These are phyloP conservation scores for Coemansia sp. DNA, from an alignment of 192 early-diverging fungal genomes.

Conservation along the genomic window DNA sequence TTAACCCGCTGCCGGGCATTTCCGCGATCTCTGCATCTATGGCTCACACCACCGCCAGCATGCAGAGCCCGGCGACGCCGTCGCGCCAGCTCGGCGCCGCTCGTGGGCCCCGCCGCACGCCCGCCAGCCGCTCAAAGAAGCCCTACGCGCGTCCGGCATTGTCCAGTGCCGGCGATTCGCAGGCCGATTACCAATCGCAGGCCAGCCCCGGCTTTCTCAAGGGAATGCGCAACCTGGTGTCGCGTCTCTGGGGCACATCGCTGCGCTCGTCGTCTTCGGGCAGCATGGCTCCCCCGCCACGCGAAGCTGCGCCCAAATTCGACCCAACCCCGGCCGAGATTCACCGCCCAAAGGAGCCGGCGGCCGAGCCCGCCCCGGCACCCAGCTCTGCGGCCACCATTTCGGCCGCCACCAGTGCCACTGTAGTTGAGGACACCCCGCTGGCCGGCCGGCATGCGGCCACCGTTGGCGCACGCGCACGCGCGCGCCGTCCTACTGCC, in stretches of 20 bases:
- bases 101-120: slow-evolving; percentile 35
- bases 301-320: neutral
- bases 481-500: slow-evolving; percentile 25
- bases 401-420: neutral
- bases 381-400: neutral
- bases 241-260: slow-evolving; percentile 44
- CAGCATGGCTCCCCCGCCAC: neutral
- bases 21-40: slow-evolving; percentile 1
- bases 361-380: neutral
- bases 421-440: neutral
- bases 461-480: slow-evolving; percentile 16
- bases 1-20: neutral
- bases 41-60: slow-evolving; percentile 19
- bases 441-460: slow-evolving; percentile 13
- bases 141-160: slow-evolving; percentile 21
- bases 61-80: slow-evolving; percentile 30
- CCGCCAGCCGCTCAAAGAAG: slow-evolving; percentile 40
- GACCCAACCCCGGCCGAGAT: slow-evolving; percentile 1
- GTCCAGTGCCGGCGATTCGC: neutral
- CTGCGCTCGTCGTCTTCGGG: slow-evolving; percentile 14
- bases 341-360: neutral
- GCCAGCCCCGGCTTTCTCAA: slow-evolving; percentile 28
- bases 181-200: slow-evolving; percentile 13
- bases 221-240: slow-evolving; percentile 48
- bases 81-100: slow-evolving; percentile 34